A percentile compares a stretch with the other conserved stretches of the same genome.
Conservation (phyloP, 176 grass and related monocot genomes). For the Oryza longistaminata region DNA sequence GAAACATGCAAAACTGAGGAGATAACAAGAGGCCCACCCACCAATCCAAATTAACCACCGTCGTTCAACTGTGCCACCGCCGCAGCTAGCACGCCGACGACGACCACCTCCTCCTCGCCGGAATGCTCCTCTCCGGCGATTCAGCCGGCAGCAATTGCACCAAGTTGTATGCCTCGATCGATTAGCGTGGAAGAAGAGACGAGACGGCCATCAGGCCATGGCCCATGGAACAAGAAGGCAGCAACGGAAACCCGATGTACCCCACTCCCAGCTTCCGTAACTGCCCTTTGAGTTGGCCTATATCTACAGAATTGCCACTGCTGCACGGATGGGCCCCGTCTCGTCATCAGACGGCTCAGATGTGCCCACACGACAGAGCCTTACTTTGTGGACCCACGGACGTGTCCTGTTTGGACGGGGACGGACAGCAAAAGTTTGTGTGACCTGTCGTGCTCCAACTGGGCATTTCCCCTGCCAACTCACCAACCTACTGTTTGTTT, state of each 20-base stretch:
- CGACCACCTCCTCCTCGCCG: neutral
- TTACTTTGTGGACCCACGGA: neutral
- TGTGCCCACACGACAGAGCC: neutral
- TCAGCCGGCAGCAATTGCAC: neutral
- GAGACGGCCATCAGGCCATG: conserved; percentile 9
- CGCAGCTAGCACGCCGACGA: neutral
- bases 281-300: neutral
- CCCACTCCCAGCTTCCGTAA: accelerated
- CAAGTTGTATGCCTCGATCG: neutral
- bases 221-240: too few relatives aligned
- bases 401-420: neutral
- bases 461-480: neutral
- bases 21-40: neutral
- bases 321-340: neutral
- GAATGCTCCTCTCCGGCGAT: neutral
- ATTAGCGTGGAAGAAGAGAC: neutral
- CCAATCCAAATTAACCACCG: neutral
- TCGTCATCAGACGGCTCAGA: neutral
- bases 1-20: neutral
- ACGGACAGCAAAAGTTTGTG: neutral
- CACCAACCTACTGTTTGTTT: neutral
- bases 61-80: neutral
- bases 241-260: too few relatives aligned
- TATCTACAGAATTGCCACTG: conserved; percentile 7
- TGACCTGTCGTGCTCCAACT: neutral